These are phyloP conservation scores for Coleophoma crateriformis DNA, from an alignment of 2,329 filamentous ascomycete species.

Conservation along the genomic window DNA sequence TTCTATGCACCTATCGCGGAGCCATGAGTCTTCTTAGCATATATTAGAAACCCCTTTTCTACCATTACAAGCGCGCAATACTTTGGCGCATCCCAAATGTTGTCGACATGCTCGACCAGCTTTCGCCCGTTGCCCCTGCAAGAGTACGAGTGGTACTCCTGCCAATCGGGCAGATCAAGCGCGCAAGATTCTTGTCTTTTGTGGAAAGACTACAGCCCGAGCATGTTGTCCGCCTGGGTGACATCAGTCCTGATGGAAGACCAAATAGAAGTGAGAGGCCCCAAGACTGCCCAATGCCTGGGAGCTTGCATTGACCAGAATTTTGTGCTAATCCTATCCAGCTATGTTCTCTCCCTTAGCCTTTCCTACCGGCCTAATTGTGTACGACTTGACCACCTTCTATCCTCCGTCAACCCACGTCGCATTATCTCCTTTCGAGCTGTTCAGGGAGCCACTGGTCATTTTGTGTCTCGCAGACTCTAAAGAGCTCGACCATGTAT, in stretches of 20 bases:
- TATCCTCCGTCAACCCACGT: constrained; percentile 74
- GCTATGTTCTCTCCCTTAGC: constrained; percentile 91
- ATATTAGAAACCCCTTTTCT: no score
- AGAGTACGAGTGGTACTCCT: constrained; percentile 83
- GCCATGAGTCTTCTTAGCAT: no score
- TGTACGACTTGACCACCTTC: constrained; percentile 83
- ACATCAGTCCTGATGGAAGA: constrained; percentile 78
- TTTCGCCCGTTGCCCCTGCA: constrained; percentile 87
- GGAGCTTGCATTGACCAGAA: neutral
- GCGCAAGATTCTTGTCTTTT: constrained; percentile 73
- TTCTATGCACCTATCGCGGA: no score
- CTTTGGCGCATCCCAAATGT: constrained; percentile 33
- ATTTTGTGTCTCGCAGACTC: constrained; percentile 85
- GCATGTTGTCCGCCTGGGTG: constrained; percentile 76
- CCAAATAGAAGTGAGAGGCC: constrained; percentile 74
- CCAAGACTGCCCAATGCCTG: constrained; percentile 2
- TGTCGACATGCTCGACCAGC: constrained; percentile 79
- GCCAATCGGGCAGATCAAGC: constrained; percentile 80
- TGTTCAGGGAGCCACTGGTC: constrained; percentile 78
- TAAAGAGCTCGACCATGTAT: constrained; percentile 52
- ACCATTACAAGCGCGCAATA: no score
- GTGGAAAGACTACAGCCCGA: constrained; percentile 72
- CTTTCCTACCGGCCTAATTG: constrained; percentile 77
- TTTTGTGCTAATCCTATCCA: constrained; percentile 32
- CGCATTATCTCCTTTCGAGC: constrained; percentile 80